Percentiles rank a stretch among this genome's conserved stretches.
These are phyloP conservation scores for Dactylorhiza incarnata DNA, from an alignment of 106 monocot genomes.

Conservation along the genomic window DNA sequence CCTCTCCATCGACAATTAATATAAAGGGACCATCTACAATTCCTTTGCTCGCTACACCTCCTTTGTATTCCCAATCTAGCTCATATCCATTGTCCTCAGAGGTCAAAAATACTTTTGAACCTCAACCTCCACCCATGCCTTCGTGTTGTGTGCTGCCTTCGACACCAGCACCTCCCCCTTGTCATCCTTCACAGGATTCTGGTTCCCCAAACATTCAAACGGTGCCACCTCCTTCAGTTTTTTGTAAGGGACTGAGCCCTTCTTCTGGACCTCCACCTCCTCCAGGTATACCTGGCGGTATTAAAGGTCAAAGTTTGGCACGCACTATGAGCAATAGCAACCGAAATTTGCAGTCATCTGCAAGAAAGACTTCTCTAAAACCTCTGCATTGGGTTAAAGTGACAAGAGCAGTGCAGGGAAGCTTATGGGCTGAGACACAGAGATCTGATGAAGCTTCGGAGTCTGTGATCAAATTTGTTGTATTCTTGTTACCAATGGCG, in stretches of 20 bases:
- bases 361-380: constrained; percentile 67
- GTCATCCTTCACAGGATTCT: not conserved
- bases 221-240: constrained; percentile 42
- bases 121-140: constrained; percentile 4
- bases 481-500: constrained; percentile 6
- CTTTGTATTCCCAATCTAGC: not conserved
- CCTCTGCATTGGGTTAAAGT: constrained; percentile 97
- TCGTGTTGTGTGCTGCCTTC: not conserved
- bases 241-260: constrained; percentile 4
- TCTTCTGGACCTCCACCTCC: constrained; percentile 36
- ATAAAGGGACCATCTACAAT: not conserved
- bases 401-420: constrained; percentile 95
- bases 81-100: not conserved
- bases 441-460: constrained; percentile 63
- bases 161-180: constrained; percentile 3
- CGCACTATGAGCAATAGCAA: constrained; percentile 20
- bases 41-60: not conserved
- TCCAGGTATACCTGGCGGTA: constrained; percentile 16
- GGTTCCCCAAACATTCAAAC: constrained; percentile 22
- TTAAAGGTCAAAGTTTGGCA: constrained; percentile 23
- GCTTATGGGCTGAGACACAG: constrained; percentile 90
- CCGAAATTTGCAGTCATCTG: constrained; percentile 24
- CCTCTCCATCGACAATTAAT: not conserved
- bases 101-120: not conserved
- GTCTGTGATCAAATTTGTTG: constrained; percentile 22